These are phyloP conservation scores for Litsea cubeba DNA, from an alignment of 164 flowering plant genomes.

Conservation along the genomic window DNA sequence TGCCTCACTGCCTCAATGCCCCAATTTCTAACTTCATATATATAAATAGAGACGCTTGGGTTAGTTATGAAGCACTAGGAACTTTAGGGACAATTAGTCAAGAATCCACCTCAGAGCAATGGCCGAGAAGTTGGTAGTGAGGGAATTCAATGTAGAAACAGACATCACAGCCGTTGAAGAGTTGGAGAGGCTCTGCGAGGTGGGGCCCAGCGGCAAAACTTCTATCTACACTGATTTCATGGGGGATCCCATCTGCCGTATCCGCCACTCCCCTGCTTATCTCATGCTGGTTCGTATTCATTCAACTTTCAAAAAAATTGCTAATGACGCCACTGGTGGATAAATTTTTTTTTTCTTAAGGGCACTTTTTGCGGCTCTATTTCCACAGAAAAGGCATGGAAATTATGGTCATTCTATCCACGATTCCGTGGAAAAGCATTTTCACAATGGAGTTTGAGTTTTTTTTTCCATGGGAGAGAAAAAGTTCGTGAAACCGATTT, in stretches of 20 bases:
- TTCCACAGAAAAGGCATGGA: neutral
- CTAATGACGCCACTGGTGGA: no score
- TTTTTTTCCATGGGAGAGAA: neutral
- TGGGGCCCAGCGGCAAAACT: slow-evolving; percentile 44
- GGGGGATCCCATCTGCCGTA: slow-evolving; percentile 66
- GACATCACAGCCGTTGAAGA: slow-evolving; percentile 53
- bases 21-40: neutral
- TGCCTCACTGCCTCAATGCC: neutral
- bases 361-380: neutral
- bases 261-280: slow-evolving; percentile 45
- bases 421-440: neutral
- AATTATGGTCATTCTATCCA: neutral
- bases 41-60: neutral
- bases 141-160: slow-evolving; percentile 51
- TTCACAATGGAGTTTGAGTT: neutral
- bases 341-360: no score
- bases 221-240: slow-evolving; percentile 53
- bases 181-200: slow-evolving; percentile 55
- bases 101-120: neutral
- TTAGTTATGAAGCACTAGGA: neutral
- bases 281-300: slow-evolving; percentile 51
- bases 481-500: neutral
- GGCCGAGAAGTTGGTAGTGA: slow-evolving; percentile 14
- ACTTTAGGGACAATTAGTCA: neutral
- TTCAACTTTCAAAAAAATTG: no score